Evolutionary conservation across 352 stramenopile genomes (phyloP), one percentile per base, ranked within the genome.

Genomic region (Pythium angustatum): DNA sequence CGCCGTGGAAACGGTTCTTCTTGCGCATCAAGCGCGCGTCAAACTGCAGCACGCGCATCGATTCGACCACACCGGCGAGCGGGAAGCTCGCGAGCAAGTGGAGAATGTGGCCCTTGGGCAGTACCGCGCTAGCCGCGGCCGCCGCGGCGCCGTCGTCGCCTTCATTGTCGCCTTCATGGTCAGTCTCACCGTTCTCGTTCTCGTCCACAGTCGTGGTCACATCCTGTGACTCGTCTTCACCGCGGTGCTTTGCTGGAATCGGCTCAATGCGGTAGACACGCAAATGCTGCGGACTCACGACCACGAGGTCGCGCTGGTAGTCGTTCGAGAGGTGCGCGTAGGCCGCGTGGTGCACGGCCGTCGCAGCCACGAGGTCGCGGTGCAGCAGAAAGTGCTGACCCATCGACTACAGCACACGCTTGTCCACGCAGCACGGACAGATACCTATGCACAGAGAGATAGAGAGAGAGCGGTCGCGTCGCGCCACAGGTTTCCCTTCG

Each of bases 361-460:
- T 93, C 51, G 84, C 81, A 7, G 84, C 71, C 57, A 95, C 82
- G 14, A 95, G 70, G 60, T 95, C 87, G 58, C 84, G 82, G 58
- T 95, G 84, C 51, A 90, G 81, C 47, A 95, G 62, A 62, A 95
- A 95, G 73, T 95, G 87, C 68, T 95, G 87, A 10, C 82, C 82
- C 85, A 93, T 93, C 10, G 11, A 27, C n/a, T n/a, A n/a, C n/a
- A n/a, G n/a, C n/a, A n/a, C n/a, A n/a, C n/a, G n/a, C n/a, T n/a
- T n/a, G n/a, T 22, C 17, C 21, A 27, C 26, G 12, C 8, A 19
- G 2, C 2, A 21, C 30, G 11, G 19, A 21, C 9, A 8, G 7
- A 57, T 17, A 11, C 41, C 40, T 24, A n/a, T n/a, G n/a, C n/a
- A 50, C 7, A 50, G 36, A 60, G 14, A 33, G 27, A 66, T 27